A percentile compares a stretch with the other conserved stretches of the same genome.
Evolutionary conservation across 2,329 filamentous ascomycete species (phyloP).

Genomic region (Beauveria bassiana): DNA sequence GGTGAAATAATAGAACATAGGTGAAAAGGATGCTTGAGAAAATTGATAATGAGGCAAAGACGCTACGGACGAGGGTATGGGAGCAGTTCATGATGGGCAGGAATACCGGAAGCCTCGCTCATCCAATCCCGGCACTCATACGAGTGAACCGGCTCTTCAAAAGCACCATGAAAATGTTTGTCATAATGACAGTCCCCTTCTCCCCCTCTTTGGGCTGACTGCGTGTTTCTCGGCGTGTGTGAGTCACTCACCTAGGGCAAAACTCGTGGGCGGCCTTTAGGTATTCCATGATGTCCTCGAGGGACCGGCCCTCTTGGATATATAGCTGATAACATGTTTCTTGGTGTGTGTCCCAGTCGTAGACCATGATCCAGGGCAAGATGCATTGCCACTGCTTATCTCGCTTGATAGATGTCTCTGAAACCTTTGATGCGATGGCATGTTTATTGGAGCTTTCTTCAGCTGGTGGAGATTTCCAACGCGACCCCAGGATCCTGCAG

Average conservation of each 20-base stretch:
- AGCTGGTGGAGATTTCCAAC: conserved; percentile 2
- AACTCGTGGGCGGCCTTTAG: conserved; percentile 60
- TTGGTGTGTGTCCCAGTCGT: conserved; percentile 38
- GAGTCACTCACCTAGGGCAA: conserved; percentile 58
- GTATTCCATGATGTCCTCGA: conserved; percentile 68
- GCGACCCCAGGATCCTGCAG: background rate
- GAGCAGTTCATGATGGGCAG: background rate
- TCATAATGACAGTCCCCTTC: background rate
- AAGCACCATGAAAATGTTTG: background rate
- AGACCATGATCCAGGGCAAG: conserved; percentile 31
- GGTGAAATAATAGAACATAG: background rate
- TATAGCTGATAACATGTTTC: conserved; percentile 53
- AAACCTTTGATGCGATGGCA: background rate
- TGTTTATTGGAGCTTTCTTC: background rate
- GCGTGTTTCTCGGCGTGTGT: conserved; percentile 11
- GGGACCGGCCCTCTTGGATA: conserved; percentile 63
- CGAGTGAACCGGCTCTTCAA: background rate
- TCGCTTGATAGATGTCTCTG: background rate
- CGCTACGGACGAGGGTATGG: background rate
- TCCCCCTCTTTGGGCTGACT: conserved; percentile 7
- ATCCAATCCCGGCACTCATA: background rate
- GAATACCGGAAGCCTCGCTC: background rate
- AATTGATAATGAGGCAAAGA: background rate
- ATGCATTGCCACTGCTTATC: background rate
- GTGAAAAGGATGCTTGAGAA: background rate